Evolutionary conservation across 495 filamentous ascomycete genomes (phyloP), one percentile per base, ranked within the genome.

Genomic region (Lasiosphaeris hirsuta): DNA sequence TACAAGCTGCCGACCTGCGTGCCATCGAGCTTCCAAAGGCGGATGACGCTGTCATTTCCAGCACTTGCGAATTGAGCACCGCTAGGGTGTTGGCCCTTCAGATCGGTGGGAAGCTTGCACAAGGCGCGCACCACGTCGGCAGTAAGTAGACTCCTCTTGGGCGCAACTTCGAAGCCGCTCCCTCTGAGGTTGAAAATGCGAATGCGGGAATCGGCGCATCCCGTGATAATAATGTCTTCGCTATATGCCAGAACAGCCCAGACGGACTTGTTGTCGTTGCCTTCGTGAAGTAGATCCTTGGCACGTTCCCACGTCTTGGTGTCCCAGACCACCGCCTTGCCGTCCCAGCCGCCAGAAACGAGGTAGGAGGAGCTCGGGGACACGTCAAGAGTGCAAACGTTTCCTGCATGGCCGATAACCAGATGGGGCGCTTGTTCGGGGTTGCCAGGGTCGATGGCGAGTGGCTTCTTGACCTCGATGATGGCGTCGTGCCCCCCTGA

Each of bases 301-400:
- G 55, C 30, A 35, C 77, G 80, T 66, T 91, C 90, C 89, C 88
- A 96, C 59, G 86, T 87, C 7, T 84, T 84, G 36, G 88, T 70
- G 44, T 65, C 76, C 90, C 90, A 97, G 54, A 96, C 66, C 34
- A 89, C 84, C 10, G 88, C 90, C 38, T 90, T 86, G 39, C 83
- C 81, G 69, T 99, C 95, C 95, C 95, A 99, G 69, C 91, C 87
- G n/a, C 90, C 94, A 64, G 92, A 97, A 41, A 96, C 85, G 49
- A 97, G 80, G 66, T 82, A 86, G 14, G 72, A 81, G 2, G 83
- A 84, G 51, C 87, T 84, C 6, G 84, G 78, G 42, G 82, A 85
- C 5, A 88, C 85, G 67, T 96, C 91, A 33, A 99, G 71, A 1
- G 92, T 77, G 67, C 92, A 97, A 34, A 99, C 83, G 60, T 97